These are phyloP conservation scores for Coleophoma cylindrospora DNA, from an alignment of 2,329 filamentous ascomycete species.

Conservation along the genomic window DNA sequence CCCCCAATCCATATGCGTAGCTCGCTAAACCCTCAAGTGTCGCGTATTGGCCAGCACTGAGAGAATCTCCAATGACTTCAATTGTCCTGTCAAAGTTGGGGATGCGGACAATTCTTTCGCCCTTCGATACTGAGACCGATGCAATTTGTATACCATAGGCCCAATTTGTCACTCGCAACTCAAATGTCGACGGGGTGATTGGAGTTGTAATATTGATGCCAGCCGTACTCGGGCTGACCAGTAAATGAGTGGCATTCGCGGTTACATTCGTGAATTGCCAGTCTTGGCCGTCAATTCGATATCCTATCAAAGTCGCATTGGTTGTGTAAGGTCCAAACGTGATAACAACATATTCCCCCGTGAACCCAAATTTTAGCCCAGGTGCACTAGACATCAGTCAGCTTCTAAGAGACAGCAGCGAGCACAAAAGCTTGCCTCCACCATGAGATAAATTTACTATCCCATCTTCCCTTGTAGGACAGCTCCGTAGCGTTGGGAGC, in stretches of 20 bases:
- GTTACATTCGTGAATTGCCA: constrained; percentile 60
- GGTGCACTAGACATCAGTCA: constrained; percentile 27
- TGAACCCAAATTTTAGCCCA: constrained; percentile 20
- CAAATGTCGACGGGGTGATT: constrained; percentile 42
- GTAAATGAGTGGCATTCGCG: constrained; percentile 47
- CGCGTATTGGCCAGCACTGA: constrained; percentile 51
- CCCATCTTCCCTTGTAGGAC: constrained; percentile 59
- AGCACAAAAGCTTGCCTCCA: constrained; percentile 41
- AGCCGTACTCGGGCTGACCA: constrained; percentile 40
- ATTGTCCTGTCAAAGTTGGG: constrained; percentile 30
- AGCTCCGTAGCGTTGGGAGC: constrained; percentile 46
- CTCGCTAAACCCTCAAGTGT: constrained; percentile 53
- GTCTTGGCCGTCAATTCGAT: constrained; percentile 51
- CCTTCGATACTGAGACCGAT: constrained; percentile 41
- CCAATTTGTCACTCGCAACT: constrained; percentile 58
- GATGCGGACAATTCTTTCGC: constrained; percentile 38
- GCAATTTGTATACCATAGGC: constrained; percentile 52
- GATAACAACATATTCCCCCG: constrained; percentile 16
- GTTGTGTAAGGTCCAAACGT: constrained; percentile 23
- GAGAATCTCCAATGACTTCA: constrained; percentile 41
- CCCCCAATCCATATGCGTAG: constrained; percentile 49
- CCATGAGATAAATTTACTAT: constrained; percentile 54
- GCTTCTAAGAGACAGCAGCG: constrained; percentile 1
- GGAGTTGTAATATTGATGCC: constrained; percentile 38
- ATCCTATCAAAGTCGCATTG: constrained; percentile 43